Evolutionary conservation across 139 green algal genomes (phyloP).

Genomic region (Volvox reticuliferus): DNA sequence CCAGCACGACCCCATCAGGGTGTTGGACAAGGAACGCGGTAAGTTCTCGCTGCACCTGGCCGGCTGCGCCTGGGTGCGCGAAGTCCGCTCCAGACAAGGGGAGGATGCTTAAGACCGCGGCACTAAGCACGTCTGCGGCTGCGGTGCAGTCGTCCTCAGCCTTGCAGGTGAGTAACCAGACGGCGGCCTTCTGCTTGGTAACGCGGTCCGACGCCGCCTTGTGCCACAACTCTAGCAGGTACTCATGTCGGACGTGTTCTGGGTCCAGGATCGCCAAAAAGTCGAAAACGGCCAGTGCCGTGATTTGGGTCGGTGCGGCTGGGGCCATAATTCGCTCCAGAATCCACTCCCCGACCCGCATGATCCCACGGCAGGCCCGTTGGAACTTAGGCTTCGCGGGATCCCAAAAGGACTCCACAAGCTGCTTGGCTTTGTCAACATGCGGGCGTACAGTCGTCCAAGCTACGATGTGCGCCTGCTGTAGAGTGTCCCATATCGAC

Average conservation of each 20-base stretch:
- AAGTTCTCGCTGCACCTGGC: constrained; percentile 11
- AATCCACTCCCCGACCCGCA: not conserved
- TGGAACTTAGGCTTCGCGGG: not conserved
- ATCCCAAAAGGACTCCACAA: not conserved
- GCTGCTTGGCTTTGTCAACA: not conserved
- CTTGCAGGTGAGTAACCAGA: constrained; percentile 9
- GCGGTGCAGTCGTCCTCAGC: not conserved
- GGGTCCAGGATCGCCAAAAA: not conserved
- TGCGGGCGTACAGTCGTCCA: not conserved
- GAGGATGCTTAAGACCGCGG: not conserved
- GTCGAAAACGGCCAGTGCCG: not conserved
- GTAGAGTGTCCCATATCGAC: not conserved
- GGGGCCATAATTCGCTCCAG: not conserved
- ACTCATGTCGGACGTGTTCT: not conserved
- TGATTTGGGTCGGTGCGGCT: not conserved
- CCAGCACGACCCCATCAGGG: constrained; percentile 11
- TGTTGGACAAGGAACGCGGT: not conserved
- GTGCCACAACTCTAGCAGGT: constrained; percentile 2
- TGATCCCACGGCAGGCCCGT: not conserved
- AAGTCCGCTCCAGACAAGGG: not conserved
- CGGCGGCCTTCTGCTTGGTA: constrained; percentile 24
- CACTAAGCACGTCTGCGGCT: not conserved
- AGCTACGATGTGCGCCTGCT: not conserved
- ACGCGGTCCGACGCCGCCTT: not conserved
- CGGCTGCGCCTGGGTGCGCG: not conserved